Base-by-base conservation (phyloP, 139 green algal genomes). In the Auxenochlorella pyrenoidosa region DNA sequence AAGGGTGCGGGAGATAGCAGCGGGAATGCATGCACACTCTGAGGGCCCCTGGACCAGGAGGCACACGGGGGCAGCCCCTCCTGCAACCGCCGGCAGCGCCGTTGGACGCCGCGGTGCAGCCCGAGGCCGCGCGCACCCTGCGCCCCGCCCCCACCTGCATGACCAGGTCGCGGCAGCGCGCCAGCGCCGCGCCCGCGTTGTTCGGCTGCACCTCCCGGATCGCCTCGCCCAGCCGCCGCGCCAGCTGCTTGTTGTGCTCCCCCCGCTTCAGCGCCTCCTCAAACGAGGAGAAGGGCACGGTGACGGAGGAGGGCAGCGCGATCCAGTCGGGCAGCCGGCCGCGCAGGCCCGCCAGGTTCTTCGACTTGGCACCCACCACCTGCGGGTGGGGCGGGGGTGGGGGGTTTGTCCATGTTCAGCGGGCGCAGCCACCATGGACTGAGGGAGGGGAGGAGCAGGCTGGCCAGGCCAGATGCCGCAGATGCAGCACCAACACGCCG, bases 301-400 rank as follows among this genome's bases (percentile, higher is more conserved):
- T 98, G 34, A 98, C 92, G 0, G 94, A 97, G 12, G 95, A 68
- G 16, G 98, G 98, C 88, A 99, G 94, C 12, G 90, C 85, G 84
- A 99, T 96, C 89, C 90, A 95, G 30, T 94, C 88, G 0, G 98
- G 98, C 73, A 99, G 92, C 85, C 96, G 94, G 79, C 96, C 95
- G 1, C 97, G 83, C 90, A 99, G 91, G 13, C 87, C 88, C 22
- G 96, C 96, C 68, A 99, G 89, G 94, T 99, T 99, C 75, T 96
- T 96, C 79, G 92, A 96, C 94, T 99, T 99, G 86, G 98, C 98
- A 34, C 98, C 98, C 83, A 99, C 98, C 68, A 98, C 92, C 44
- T 85, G 77, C 75, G 22, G 72, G 40, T 5, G 30, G 16, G 41
- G 41, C 8, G 12, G 24, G 41, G 41, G 75, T 12, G 40, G 63